A percentile compares a stretch with the other conserved stretches of the same genome.
These are phyloP conservation scores for Lentinula boryana DNA, from an alignment of 768 basidiomycete species.

Conservation along the genomic window DNA sequence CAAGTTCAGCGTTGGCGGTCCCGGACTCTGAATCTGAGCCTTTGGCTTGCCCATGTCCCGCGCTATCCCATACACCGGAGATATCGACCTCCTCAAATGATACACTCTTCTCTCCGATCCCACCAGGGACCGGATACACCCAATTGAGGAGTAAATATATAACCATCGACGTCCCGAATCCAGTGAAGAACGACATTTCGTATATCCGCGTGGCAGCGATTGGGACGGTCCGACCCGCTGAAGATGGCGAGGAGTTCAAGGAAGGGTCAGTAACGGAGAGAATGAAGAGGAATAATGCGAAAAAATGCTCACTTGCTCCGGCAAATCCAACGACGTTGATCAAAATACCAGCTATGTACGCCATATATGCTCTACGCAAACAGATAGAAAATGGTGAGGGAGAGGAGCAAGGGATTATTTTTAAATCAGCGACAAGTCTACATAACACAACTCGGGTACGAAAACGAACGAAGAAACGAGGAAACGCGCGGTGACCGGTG, in stretches of 20 bases:
- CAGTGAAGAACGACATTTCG: constrained; percentile 80
- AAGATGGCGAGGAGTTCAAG: neutral
- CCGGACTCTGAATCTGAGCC: neutral
- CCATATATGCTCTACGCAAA: constrained; percentile 47
- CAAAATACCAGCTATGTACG: constrained; percentile 68
- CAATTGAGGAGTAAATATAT: constrained; percentile 57
- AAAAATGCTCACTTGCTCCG: constrained; percentile 50
- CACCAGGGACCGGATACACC: constrained; percentile 51
- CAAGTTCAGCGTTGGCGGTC: neutral
- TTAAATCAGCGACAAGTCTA: no score
- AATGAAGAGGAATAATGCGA: neutral
- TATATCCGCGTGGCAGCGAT: constrained; percentile 68
- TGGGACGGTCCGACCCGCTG: constrained; percentile 57
- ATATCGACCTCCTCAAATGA: constrained; percentile 51
- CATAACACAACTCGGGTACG: no score
- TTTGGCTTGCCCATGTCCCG: neutral
- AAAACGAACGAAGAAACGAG: no score
- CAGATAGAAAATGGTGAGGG: neutral
- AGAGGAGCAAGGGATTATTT: no score
- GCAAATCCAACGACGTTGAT: constrained; percentile 83
- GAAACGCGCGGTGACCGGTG: no score
- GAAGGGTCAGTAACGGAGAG: neutral
- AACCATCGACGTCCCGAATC: constrained; percentile 62
- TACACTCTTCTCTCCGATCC: constrained; percentile 20
- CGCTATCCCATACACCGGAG: constrained; percentile 14